A percentile compares a stretch with the other conserved stretches of the same genome.
Conservation (phyloP, 2,329 filamentous ascomycete genomes). For the Stachybotrys elegans region DNA sequence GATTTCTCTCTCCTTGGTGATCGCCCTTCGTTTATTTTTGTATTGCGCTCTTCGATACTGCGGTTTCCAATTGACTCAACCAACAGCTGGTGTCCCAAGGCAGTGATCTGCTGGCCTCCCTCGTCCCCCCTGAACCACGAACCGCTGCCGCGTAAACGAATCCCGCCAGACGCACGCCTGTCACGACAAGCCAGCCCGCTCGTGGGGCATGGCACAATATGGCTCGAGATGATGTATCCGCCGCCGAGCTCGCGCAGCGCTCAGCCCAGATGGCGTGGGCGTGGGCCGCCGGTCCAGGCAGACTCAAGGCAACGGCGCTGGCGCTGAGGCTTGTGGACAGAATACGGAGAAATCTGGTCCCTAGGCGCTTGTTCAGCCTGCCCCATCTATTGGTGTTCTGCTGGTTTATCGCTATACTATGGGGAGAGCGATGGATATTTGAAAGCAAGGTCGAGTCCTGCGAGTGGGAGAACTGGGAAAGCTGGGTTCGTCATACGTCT, state of each 20-base stretch:
- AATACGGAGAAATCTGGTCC: slow-evolving; percentile 38
- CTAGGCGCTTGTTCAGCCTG: slow-evolving; percentile 53
- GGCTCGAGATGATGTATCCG: slow-evolving; percentile 18
- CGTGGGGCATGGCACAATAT: slow-evolving; percentile 24
- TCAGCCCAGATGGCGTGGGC: slow-evolving; percentile 27
- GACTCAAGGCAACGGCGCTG: slow-evolving; percentile 26
- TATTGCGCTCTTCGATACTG: too few species aligned
- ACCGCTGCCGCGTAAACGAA: background rate
- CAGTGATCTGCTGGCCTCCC: too few species aligned
- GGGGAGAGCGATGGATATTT: slow-evolving; percentile 81
- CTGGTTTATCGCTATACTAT: slow-evolving; percentile 75
- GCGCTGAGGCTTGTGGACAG: slow-evolving; percentile 21
- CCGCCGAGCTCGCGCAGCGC: slow-evolving; percentile 16
- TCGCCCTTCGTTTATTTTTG: too few species aligned
- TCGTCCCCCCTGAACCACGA: too few species aligned
- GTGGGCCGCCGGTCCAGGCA: slow-evolving; percentile 38
- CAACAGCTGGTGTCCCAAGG: too few species aligned
- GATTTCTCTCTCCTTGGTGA: too few species aligned
- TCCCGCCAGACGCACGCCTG: background rate
- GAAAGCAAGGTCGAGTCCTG: slow-evolving; percentile 65
- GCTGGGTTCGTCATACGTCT: slow-evolving; percentile 76
- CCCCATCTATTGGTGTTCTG: slow-evolving; percentile 63
- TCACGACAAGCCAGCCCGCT: slow-evolving; percentile 1
- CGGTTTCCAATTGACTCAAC: too few species aligned
- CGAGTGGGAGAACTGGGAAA: slow-evolving; percentile 83